Evolutionary conservation across 495 filamentous ascomycete genomes (phyloP).

Genomic region (Aspergillus nanangensis): DNA sequence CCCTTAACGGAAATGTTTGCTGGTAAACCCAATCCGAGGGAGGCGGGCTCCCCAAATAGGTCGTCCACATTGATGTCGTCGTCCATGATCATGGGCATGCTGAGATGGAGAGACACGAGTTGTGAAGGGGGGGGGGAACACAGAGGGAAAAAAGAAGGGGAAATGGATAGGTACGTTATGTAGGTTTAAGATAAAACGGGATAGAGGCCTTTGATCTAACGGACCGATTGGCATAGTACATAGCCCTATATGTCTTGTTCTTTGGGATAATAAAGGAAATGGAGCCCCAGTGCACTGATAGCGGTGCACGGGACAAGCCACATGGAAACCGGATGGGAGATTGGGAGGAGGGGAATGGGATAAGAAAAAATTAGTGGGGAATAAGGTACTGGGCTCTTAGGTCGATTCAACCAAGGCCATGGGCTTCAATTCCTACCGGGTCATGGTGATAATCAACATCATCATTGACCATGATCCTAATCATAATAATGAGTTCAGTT

Average conservation of each 20-base stretch:
- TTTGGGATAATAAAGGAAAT: too few relatives aligned
- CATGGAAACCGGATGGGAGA: not conserved
- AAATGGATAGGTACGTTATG: too few relatives aligned
- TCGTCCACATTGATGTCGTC: slow-evolving; percentile 66
- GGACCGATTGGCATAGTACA: too few relatives aligned
- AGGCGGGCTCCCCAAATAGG: slow-evolving; percentile 68
- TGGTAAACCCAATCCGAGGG: slow-evolving; percentile 47
- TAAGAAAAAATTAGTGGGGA: too few relatives aligned
- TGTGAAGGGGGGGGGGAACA: not conserved
- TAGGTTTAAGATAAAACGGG: too few relatives aligned
- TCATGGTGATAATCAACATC: not conserved
- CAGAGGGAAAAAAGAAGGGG: too few relatives aligned
- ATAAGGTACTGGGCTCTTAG: too few relatives aligned
- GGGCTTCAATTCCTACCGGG: too few relatives aligned
- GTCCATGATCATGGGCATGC: slow-evolving; percentile 58
- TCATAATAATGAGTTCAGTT: not conserved
- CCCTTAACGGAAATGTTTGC: slow-evolving; percentile 53
- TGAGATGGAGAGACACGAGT: slow-evolving; percentile 1
- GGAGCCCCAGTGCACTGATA: not conserved
- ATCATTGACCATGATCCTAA: not conserved
- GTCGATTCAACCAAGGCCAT: too few relatives aligned
- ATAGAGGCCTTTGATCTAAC: too few relatives aligned
- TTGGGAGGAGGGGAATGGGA: not conserved
- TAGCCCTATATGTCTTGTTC: too few relatives aligned
- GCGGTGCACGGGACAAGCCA: not conserved